phyloP scores from a whole-genome alignment of 1,284 basidiomycete genomes.

The Tremellales sp. region DNA sequence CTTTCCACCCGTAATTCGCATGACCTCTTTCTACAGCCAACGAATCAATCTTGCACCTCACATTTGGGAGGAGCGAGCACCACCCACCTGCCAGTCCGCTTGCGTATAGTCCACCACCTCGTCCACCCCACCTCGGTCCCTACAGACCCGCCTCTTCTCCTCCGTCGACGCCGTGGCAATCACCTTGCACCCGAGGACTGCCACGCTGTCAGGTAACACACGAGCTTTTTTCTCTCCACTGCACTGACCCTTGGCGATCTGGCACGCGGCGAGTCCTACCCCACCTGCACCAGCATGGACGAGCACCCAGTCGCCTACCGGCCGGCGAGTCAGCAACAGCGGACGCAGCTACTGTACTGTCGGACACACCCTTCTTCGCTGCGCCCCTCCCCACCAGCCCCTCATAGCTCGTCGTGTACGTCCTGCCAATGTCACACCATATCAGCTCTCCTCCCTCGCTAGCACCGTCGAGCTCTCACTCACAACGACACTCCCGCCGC shows the following conservation, averaged over 20 bases:
- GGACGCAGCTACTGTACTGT: too few relatives aligned
- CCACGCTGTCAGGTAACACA: neutral
- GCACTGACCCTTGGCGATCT: constrained; percentile 68
- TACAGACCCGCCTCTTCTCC: constrained; percentile 50
- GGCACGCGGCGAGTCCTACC: constrained; percentile 85
- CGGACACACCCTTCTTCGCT: constrained; percentile 59
- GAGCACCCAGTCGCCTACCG: constrained; percentile 76
- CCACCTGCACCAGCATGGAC: constrained; percentile 81
- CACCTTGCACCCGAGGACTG: constrained; percentile 49
- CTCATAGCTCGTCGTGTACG: constrained; percentile 88
- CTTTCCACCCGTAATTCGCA: constrained; percentile 68
- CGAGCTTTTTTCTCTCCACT: neutral
- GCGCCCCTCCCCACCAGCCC: constrained; percentile 79
- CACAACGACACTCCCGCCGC: constrained; percentile 49
- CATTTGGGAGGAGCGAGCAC: neutral
- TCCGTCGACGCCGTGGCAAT: constrained; percentile 50
- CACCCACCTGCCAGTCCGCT: constrained; percentile 45
- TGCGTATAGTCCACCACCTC: constrained; percentile 49
- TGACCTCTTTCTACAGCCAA: constrained; percentile 48
- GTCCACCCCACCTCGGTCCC: constrained; percentile 47
- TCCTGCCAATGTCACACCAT: constrained; percentile 41
- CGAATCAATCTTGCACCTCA: neutral
- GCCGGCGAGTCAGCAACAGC: neutral
- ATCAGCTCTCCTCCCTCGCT: constrained; percentile 1
- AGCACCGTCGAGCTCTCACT: constrained; percentile 3